Percentiles rank a stretch among this genome's conserved stretches.
Conservation (phyloP, 306 rosid genomes). For the Luffa aegyptiaca region DNA sequence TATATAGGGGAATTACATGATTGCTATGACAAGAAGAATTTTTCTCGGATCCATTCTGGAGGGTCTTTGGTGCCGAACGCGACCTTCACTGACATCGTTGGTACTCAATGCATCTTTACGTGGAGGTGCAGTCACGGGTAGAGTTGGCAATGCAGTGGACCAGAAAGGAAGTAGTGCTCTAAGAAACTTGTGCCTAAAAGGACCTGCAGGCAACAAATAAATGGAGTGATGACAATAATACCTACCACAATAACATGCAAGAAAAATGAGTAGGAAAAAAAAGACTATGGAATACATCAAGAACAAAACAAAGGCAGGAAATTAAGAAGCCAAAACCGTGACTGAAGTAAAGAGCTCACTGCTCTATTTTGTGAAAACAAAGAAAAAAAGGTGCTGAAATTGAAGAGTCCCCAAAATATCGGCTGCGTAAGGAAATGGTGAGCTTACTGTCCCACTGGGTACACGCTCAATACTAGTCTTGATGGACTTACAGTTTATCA, state of each 20-base stretch:
- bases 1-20: conserved; percentile 44
- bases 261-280: not conserved
- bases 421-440: not conserved
- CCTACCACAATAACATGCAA: not conserved
- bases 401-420: not conserved
- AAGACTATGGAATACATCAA: not conserved
- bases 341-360: not conserved
- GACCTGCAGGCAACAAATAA: conserved; percentile 39
- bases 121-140: conserved; percentile 83
- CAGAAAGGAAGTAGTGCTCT: conserved; percentile 95
- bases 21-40: conserved; percentile 85
- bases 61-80: conserved; percentile 64
- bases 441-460: not conserved
- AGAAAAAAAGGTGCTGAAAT: not conserved
- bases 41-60: conserved; percentile 97
- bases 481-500: not conserved
- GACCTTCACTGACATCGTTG: conserved; percentile 67
- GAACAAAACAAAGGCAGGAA: not conserved
- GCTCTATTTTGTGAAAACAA: not conserved
- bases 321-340: not conserved
- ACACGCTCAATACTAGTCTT: not conserved
- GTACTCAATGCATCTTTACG: conserved; percentile 55
- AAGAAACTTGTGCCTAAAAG: conserved; percentile 80
- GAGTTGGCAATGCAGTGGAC: conserved; percentile 84
- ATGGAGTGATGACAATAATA: not conserved